Percentiles rank a stretch among this genome's conserved stretches.
These are phyloP conservation scores for Phalaenopsis aphrodite DNA, from an alignment of 106 monocot genomes.

Conservation along the genomic window DNA sequence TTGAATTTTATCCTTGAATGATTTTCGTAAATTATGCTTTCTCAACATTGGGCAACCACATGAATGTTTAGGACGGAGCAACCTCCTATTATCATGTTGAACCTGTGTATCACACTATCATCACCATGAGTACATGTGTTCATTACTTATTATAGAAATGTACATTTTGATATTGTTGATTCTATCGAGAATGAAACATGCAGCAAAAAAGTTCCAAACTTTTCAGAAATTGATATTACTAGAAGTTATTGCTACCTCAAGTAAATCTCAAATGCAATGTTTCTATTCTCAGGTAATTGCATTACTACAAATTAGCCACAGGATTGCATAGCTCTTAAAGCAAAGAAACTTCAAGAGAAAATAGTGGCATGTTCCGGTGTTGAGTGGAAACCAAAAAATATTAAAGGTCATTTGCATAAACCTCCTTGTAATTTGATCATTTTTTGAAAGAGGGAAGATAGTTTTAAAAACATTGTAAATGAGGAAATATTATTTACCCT, in stretches of 20 bases:
- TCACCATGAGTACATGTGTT: neutral
- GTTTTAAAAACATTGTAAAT: no score
- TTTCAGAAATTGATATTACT: neutral
- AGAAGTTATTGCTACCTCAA: neutral
- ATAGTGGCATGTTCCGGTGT: neutral
- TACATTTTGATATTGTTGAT: neutral
- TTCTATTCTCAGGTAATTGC: neutral
- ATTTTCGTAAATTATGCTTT: conserved; percentile 39
- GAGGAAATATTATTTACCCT: no score
- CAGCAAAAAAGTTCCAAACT: neutral
- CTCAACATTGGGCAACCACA: conserved; percentile 84
- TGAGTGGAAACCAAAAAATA: no score
- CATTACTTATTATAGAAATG: neutral
- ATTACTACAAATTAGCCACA: neutral
- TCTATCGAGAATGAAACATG: neutral
- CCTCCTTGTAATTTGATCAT: no score
- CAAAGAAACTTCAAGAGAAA: neutral
- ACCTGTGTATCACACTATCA: conserved; percentile 20
- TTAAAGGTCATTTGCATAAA: no score
- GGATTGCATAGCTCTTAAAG: neutral
- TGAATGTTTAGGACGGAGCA: conserved; percentile 24
- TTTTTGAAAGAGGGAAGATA: no score
- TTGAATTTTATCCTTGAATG: conserved; percentile 40
- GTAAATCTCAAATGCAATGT: neutral
- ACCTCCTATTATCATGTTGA: conserved; percentile 22